Conservation (phyloP, 2,329 filamentous ascomycete genomes). For the Sporothrix brunneoviolacea region DNA sequence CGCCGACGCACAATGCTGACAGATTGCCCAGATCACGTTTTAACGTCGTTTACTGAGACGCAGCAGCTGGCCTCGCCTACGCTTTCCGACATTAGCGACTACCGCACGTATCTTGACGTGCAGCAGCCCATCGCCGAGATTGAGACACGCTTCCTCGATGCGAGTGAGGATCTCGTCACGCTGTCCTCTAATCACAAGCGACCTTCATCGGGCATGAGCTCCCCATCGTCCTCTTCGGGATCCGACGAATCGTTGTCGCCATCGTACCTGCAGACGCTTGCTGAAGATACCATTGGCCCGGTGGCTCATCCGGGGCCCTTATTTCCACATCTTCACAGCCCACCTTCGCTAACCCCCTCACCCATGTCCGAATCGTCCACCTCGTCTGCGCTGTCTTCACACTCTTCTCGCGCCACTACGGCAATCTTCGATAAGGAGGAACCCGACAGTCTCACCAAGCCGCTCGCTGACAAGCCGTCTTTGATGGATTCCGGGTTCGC, state of each 20-base stretch:
- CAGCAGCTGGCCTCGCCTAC: slow-evolving; percentile 44
- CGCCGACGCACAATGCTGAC: neutral
- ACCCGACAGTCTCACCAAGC: no score
- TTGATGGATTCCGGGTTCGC: no score
- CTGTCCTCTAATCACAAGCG: slow-evolving; percentile 20
- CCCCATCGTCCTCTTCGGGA: neutral
- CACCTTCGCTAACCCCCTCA: slow-evolving; percentile 7
- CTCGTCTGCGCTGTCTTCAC: neutral
- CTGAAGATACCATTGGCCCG: slow-evolving; percentile 21
- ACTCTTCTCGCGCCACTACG: neutral
- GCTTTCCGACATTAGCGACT: slow-evolving; percentile 37
- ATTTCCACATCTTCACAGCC: slow-evolving; percentile 1
- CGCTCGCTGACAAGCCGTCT: no score
- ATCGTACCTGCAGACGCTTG: slow-evolving; percentile 2
- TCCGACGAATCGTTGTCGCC: neutral
- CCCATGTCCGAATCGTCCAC: neutral
- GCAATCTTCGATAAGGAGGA: slow-evolving; percentile 5
- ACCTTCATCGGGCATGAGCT: neutral
- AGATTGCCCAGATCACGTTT: slow-evolving; percentile 36
- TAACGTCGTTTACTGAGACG: slow-evolving; percentile 50
- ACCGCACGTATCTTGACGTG: slow-evolving; percentile 45
- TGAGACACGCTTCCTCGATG: slow-evolving; percentile 55
- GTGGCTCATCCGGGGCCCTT: slow-evolving; percentile 16
- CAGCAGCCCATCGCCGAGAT: slow-evolving; percentile 47
- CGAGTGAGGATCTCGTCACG: slow-evolving; percentile 47